A percentile compares a stretch with the other conserved stretches of the same genome.
Evolutionary conservation across 1,139 yeast genomes (phyloP).

Genomic region (Candida tunisiensis): DNA sequence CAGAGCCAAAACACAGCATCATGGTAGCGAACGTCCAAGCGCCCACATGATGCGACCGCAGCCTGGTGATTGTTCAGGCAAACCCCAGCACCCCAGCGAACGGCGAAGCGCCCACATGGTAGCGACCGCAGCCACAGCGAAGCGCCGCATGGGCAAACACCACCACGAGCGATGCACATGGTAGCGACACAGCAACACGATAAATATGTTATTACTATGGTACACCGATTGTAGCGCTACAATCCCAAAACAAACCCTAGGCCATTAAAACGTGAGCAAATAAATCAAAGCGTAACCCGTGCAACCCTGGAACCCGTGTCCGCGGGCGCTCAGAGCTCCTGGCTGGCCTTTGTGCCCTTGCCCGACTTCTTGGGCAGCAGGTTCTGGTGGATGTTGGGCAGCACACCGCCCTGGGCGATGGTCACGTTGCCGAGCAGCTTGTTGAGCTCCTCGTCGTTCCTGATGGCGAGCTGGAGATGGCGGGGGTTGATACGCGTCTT

Average conservation of each 20-base stretch:
- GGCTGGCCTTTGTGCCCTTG: constrained; percentile 21
- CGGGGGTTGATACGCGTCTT: constrained; percentile 98
- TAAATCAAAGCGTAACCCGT: constrained; percentile 1
- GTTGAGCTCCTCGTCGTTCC: constrained; percentile 96
- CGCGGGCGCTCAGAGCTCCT: constrained; percentile 19
- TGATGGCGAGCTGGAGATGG: constrained; percentile 94
- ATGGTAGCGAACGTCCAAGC: too few species aligned
- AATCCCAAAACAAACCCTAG: neutral
- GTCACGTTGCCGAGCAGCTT: constrained; percentile 89
- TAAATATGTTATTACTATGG: too few species aligned
- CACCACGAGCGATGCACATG: too few species aligned
- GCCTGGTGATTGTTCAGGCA: too few species aligned
- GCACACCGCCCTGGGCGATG: constrained; percentile 96
- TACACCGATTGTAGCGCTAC: too few species aligned
- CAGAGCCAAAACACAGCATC: too few species aligned
- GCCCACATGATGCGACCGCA: too few species aligned
- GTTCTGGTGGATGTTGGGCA: constrained; percentile 88
- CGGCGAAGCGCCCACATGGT: too few species aligned
- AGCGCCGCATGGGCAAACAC: too few species aligned
- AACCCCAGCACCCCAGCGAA: too few species aligned
- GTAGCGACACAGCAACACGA: too few species aligned
- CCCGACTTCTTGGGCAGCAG: constrained; percentile 73
- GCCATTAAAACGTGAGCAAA: constrained; percentile 1
- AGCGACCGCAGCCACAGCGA: too few species aligned
- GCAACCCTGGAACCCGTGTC: constrained; percentile 2